Evolutionary conservation across 192 early-diverging fungal genomes (phyloP).

Genomic region (Globomyces pollinis-pini): DNA sequence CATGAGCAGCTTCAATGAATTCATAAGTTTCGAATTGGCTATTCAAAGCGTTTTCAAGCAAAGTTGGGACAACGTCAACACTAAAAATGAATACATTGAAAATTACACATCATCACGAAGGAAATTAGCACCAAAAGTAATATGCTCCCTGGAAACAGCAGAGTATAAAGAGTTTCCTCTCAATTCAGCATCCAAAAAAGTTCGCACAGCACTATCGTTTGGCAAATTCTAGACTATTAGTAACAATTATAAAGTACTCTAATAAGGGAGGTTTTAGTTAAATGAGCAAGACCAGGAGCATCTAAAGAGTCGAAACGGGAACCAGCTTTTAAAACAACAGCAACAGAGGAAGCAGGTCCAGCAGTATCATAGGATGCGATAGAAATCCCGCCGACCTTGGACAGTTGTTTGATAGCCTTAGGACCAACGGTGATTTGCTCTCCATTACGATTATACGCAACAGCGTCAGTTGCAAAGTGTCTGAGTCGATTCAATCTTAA

Average conservation of each 20-base stretch:
- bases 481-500: no score
- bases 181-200: slow-evolving; percentile 84
- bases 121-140: slow-evolving; percentile 83
- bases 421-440: slow-evolving; percentile 34
- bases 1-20: slow-evolving; percentile 61
- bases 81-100: slow-evolving; percentile 47
- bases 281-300: slow-evolving; percentile 79
- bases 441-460: slow-evolving; percentile 32
- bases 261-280: slow-evolving; percentile 83
- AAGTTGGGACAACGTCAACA: slow-evolving; percentile 63
- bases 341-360: slow-evolving; percentile 67
- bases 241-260: slow-evolving; percentile 52
- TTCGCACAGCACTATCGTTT: slow-evolving; percentile 75
- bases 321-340: slow-evolving; percentile 84
- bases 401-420: slow-evolving; percentile 21
- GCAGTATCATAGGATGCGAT: slow-evolving; percentile 62
- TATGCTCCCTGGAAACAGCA: slow-evolving; percentile 71
- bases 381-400: slow-evolving; percentile 25
- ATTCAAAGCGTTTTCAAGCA: slow-evolving; percentile 70
- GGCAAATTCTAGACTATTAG: slow-evolving; percentile 66
- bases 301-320: slow-evolving; percentile 69
- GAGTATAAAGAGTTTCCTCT: slow-evolving; percentile 79
- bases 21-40: slow-evolving; percentile 80
- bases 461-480: no score
- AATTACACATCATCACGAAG: slow-evolving; percentile 81